A percentile compares a stretch with the other conserved stretches of the same genome.
These are phyloP conservation scores for Metroxylon sagu DNA, from an alignment of 176 grass and related monocot species.

Conservation along the genomic window DNA sequence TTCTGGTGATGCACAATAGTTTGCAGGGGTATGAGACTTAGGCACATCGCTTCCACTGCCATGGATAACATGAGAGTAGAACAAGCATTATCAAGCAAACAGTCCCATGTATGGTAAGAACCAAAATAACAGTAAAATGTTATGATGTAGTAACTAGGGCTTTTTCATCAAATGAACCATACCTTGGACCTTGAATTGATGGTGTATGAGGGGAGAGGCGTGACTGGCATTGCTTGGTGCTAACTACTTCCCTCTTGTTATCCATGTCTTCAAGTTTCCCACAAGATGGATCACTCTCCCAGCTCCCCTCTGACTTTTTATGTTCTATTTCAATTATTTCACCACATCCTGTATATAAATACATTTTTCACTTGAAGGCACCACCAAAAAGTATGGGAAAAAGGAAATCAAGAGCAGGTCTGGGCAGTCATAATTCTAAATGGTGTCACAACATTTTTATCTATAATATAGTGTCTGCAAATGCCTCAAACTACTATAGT, in stretches of 20 bases:
- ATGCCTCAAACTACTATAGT: too few relatives aligned
- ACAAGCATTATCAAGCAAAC: neutral
- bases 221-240: neutral
- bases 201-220: constrained; percentile 18
- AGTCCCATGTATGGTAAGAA: neutral
- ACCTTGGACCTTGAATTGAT: constrained; percentile 14
- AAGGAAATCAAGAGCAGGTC: too few relatives aligned
- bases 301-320: constrained; percentile 5
- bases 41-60: constrained; percentile 10
- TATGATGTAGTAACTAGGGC: neutral
- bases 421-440: too few relatives aligned
- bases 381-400: too few relatives aligned
- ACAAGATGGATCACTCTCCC: neutral
- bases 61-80: neutral
- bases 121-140: neutral
- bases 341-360: constrained; percentile 13
- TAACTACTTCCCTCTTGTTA: neutral
- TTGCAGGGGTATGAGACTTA: neutral
- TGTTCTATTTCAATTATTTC: constrained; percentile 22
- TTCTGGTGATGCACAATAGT: constrained; percentile 18
- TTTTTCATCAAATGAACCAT: neutral
- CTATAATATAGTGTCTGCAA: too few relatives aligned
- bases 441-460: too few relatives aligned
- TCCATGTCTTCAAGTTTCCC: neutral
- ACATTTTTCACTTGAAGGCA: too few relatives aligned